Evolutionary conservation across 2,329 filamentous ascomycete species (phyloP), one percentile per base, ranked within the genome.

Genomic region (Aspergillus brunneoviolaceus): DNA sequence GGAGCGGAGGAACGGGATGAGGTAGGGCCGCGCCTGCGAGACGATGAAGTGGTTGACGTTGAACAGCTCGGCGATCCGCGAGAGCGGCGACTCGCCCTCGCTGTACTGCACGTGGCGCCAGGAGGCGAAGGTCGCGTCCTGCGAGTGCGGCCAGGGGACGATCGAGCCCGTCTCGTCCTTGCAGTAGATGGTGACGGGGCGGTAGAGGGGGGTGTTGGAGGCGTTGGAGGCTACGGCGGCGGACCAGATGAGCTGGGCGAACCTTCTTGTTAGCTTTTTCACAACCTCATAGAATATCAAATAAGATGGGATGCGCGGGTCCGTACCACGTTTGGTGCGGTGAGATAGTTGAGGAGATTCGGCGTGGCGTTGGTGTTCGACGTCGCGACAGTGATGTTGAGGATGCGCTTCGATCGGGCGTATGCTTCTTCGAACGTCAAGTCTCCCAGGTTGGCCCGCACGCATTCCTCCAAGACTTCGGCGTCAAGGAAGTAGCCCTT

Each of bases 1-100:
- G 50, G 88, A 89, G 62, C 89, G 87, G 5, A 96, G 81, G 69
- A 96, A 95, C 0, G 93, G 93, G 29, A 94, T 88, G 16, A 96
- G 82, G 74, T 96, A 96, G 0, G 94, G 94, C 3, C 93, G 85
- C 0, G 94, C 92, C 78, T 97, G 94, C 65, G 90, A 95, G 66
- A 98, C 87, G 65, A 98, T 92, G 77, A 96, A 97, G 79, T 97
- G 93, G 72, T 96, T 96, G 56, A 96, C 91, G 72, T 96, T 96
- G 82, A 95, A 95, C 11, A 94, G 84, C 76, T 94, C 89, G 6
- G 89, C 86, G 31, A 95, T 87, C 45, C 91, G 85, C 57, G 86
- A 83, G 1, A 95, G 82, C 0, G 87, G 87, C 0, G 84, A 87
- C 64, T 87, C 87, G 48, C 86, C 86, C 63, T 90, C 87, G 48